Percentiles rank a stretch among this genome's conserved stretches.
These are phyloP conservation scores for Ambrosiella xylebori DNA, from an alignment of 2,329 filamentous ascomycete genomes.

Conservation along the genomic window DNA sequence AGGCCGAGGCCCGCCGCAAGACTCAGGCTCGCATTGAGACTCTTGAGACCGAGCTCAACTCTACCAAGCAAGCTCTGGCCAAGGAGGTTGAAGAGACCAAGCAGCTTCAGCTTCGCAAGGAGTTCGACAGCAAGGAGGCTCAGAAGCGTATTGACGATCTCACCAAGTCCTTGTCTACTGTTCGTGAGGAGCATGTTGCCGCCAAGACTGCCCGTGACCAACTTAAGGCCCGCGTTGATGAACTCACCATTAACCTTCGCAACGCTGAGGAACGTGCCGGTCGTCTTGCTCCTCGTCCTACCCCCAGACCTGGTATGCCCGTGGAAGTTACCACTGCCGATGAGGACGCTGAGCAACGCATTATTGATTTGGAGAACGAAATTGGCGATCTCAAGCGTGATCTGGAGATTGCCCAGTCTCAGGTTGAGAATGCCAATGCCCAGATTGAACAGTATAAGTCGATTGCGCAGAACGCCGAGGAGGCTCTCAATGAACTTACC, in stretches of 20 bases:
- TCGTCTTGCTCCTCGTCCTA: constrained; percentile 64
- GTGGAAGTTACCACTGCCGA: constrained; percentile 27
- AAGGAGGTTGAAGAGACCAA: constrained; percentile 72
- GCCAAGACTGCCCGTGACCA: constrained; percentile 81
- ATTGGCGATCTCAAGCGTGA: constrained; percentile 75
- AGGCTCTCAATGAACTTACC: constrained; percentile 63
- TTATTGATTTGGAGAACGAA: constrained; percentile 68
- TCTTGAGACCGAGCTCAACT: constrained; percentile 61
- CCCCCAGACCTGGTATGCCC: constrained; percentile 35
- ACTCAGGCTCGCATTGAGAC: constrained; percentile 61
- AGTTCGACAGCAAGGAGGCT: constrained; percentile 74
- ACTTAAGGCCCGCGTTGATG: constrained; percentile 72
- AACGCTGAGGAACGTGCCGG: constrained; percentile 77
- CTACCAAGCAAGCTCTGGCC: constrained; percentile 65
- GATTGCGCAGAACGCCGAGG: constrained; percentile 74
- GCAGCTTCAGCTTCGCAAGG: constrained; percentile 66
- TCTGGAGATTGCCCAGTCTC: constrained; percentile 61
- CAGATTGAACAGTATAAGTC: constrained; percentile 78
- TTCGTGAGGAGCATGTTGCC: constrained; percentile 71
- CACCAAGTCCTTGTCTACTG: constrained; percentile 57
- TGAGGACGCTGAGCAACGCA: constrained; percentile 39
- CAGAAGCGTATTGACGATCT: constrained; percentile 90
- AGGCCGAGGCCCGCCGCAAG: constrained; percentile 65
- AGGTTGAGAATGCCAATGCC: constrained; percentile 64
- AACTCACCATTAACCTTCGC: constrained; percentile 72